Base-by-base conservation (phyloP, 441 rosid species). In the Pelargonium fulgidum region DNA sequence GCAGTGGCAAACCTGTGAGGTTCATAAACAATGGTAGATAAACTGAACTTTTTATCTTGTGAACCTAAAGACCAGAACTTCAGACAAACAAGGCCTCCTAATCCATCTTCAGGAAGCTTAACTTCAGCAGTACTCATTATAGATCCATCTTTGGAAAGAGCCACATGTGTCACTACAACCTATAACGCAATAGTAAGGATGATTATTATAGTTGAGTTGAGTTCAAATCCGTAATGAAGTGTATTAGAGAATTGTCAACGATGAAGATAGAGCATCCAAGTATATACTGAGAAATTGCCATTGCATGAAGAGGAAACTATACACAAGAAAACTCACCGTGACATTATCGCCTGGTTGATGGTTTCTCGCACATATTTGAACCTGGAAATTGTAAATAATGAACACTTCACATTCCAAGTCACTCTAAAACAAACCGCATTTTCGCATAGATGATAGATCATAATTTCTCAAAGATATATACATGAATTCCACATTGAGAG, bases 291-390 rank as follows among this genome's bases (percentile, higher is more conserved):
- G 8, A 58, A 44, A 29, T 20, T 7, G 52, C 54, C 58, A 39
- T 64, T 44, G 66, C 10, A 41, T 52, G 66, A 72, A 69, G 36
- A 62, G 68, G 62, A 12, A 13, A 65, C 17, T 17, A 64, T 10
- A 47, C 65, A 65, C 2, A n/a, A 68, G 65, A 17, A 66, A 71
- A 72, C 75, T 72, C 83, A 95, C 98, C 83, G 90, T 89, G 79
- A 89, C 74, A 62, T 85, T 96, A 83, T 92, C 97, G 29, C 87
- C 91, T 13, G 98, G 98, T 74, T 95, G 99, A 82, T 95, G 93
- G 78, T 87, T 95, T 85, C 98, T 90, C 80, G 90, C 96, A 79
- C 94, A 91, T 68, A 90, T 92, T 82, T 87, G 93, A 80, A 90
- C 90, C 99, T 93, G 83, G 41, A 72, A 58, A 64, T 16, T 22